phyloP scores from a whole-genome alignment of 164 flowering plant species.

The Sextonia rubra region DNA sequence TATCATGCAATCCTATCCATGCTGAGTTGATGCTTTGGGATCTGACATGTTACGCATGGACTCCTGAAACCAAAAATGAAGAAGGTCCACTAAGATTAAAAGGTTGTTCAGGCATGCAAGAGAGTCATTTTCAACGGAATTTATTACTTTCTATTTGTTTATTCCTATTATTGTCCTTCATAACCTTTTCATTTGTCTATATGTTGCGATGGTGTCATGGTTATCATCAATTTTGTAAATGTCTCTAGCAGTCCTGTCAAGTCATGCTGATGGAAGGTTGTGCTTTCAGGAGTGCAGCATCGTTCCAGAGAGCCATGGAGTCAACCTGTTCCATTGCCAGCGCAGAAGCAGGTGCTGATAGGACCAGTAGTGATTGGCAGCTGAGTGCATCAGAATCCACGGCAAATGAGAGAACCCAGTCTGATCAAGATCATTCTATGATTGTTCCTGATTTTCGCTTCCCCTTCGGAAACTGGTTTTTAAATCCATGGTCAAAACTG shows the following conservation, averaged over 20 bases:
- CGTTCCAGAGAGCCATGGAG: constrained; percentile 43
- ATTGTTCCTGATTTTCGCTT: constrained; percentile 26
- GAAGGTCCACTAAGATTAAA: too few relatives aligned
- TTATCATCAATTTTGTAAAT: not conserved
- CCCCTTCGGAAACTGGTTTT: constrained; percentile 65
- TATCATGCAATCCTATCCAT: not conserved
- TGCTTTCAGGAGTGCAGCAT: constrained; percentile 73
- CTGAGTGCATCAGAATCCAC: constrained; percentile 20
- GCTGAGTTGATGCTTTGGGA: not conserved
- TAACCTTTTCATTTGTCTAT: not conserved
- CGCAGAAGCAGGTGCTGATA: constrained; percentile 18
- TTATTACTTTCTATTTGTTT: not conserved
- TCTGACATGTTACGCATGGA: not conserved
- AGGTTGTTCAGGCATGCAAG: not conserved
- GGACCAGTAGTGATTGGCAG: constrained; percentile 13
- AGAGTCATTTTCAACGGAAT: not conserved
- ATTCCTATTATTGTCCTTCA: not conserved
- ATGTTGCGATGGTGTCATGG: too few relatives aligned
- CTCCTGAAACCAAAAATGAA: not conserved
- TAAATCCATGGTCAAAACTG: constrained; percentile 36
- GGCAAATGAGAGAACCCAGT: constrained; percentile 18
- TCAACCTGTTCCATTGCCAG: constrained; percentile 24
- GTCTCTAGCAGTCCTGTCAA: not conserved
- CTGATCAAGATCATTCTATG: constrained; percentile 16
- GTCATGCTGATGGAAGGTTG: not conserved